Conservation (phyloP, 768 basidiomycete species). For the Collybiopsis luxurians region DNA sequence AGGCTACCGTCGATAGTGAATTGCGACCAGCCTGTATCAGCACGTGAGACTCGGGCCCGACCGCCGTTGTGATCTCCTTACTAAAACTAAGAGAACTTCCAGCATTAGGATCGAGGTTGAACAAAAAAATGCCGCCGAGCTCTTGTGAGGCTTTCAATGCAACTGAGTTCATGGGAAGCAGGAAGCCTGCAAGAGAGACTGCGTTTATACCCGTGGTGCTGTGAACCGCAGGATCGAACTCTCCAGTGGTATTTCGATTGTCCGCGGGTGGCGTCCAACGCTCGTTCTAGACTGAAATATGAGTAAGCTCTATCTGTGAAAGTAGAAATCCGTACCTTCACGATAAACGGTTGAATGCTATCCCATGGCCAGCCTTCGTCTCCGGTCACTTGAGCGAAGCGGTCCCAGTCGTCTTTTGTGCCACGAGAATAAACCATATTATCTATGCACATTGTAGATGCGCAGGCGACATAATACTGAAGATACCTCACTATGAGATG, state of each 20-base stretch:
- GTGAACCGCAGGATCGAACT: constrained; percentile 25
- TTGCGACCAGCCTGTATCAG: background rate
- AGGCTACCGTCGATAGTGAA: background rate
- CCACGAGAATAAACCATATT: constrained; percentile 25
- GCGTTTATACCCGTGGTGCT: constrained; percentile 17
- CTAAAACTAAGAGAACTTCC: background rate
- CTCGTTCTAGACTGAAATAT: background rate
- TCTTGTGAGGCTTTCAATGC: no score
- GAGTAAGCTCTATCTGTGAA: no score
- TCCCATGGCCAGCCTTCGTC: constrained; percentile 29
- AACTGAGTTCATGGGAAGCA: no score
- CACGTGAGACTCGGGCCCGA: background rate
- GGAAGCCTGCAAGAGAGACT: constrained; percentile 8
- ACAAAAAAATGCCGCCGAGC: no score
- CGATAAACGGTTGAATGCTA: constrained; percentile 18
- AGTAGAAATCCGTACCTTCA: constrained; percentile 22
- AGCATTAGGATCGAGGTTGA: background rate
- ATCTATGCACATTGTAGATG: constrained; percentile 15
- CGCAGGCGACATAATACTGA: no score
- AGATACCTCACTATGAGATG: constrained; percentile 13
- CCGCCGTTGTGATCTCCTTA: background rate
- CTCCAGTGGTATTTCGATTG: constrained; percentile 20
- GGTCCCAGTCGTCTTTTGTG: constrained; percentile 22
- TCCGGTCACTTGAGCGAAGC: constrained; percentile 19
- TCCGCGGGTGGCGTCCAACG: constrained; percentile 16